These are phyloP conservation scores for Coelastrella sp. DNA, from an alignment of 139 green algal species.

Conservation along the genomic window DNA sequence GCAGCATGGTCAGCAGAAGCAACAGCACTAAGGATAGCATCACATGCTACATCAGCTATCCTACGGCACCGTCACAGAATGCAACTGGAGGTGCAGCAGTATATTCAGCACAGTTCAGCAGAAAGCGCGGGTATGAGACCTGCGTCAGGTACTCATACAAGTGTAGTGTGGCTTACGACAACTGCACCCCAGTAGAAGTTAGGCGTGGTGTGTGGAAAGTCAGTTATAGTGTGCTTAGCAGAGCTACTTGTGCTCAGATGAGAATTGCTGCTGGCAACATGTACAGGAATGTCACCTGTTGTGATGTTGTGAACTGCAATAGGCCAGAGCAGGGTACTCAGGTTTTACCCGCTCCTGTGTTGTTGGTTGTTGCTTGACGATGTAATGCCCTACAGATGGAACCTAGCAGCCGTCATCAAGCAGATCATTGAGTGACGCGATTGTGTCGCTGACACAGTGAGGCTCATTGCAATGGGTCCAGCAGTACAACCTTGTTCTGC, in stretches of 20 bases:
- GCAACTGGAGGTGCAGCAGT: neutral
- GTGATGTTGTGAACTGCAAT: neutral
- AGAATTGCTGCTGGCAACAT: neutral
- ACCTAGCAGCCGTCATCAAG: too few relatives aligned
- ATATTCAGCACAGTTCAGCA: neutral
- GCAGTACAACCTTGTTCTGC: too few relatives aligned
- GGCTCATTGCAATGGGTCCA: too few relatives aligned
- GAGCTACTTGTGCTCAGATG: neutral
- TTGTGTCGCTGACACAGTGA: too few relatives aligned
- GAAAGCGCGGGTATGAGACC: neutral
- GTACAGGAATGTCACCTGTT: neutral
- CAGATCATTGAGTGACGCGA: too few relatives aligned
- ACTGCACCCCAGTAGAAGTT: neutral
- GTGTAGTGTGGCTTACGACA: neutral
- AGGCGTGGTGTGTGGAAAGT: neutral
- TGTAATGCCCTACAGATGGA: too few relatives aligned
- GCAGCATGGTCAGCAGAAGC: neutral
- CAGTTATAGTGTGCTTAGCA: neutral
- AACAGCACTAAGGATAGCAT: neutral
- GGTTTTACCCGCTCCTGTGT: neutral
- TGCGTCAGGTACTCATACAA: neutral
- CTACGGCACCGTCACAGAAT: neutral
- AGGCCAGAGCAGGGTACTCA: neutral
- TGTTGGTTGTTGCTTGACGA: too few relatives aligned
- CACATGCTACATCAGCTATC: neutral